Evolutionary conservation across 495 filamentous ascomycete species (phyloP).

Genomic region (Aspergillus asperescens): DNA sequence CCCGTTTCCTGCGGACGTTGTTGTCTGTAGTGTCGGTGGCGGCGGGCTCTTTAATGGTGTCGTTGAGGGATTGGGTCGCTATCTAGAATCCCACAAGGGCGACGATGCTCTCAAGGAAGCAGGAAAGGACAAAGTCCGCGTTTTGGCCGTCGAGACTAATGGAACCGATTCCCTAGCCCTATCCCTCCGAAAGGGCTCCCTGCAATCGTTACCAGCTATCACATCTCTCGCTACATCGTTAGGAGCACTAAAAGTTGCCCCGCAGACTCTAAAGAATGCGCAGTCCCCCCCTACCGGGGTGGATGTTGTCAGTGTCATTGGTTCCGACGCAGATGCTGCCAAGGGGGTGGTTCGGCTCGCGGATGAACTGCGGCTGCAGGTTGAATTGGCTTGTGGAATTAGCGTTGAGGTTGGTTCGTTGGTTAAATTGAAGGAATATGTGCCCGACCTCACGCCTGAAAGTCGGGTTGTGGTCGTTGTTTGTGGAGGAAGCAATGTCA

Average conservation of each 20-base stretch:
- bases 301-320: slow-evolving; percentile 57
- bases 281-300: slow-evolving; percentile 28
- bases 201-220: slow-evolving; percentile 62
- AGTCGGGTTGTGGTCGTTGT: slow-evolving; percentile 77
- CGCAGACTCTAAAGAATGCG: slow-evolving; percentile 60
- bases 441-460: slow-evolving; percentile 45
- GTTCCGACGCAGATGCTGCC: slow-evolving; percentile 74
- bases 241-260: slow-evolving; percentile 65
- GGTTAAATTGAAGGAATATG: slow-evolving; percentile 49
- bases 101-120: neutral
- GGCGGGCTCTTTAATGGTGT: slow-evolving; percentile 80
- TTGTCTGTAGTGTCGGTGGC: slow-evolving; percentile 81
- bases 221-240: slow-evolving; percentile 73
- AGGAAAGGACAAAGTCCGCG: slow-evolving; percentile 31
- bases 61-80: slow-evolving; percentile 56
- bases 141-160: slow-evolving; percentile 72
- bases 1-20: slow-evolving; percentile 50
- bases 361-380: slow-evolving; percentile 69
- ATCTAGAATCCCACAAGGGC: slow-evolving; percentile 21
- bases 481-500: slow-evolving; percentile 75
- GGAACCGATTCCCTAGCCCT: slow-evolving; percentile 66
- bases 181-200: slow-evolving; percentile 48
- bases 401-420: slow-evolving; percentile 49
- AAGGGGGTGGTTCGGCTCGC: slow-evolving; percentile 64
- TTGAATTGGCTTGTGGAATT: slow-evolving; percentile 82